phyloP scores from a whole-genome alignment of 805 yeast species.

The Kluyveromyces nonfermentans region DNA sequence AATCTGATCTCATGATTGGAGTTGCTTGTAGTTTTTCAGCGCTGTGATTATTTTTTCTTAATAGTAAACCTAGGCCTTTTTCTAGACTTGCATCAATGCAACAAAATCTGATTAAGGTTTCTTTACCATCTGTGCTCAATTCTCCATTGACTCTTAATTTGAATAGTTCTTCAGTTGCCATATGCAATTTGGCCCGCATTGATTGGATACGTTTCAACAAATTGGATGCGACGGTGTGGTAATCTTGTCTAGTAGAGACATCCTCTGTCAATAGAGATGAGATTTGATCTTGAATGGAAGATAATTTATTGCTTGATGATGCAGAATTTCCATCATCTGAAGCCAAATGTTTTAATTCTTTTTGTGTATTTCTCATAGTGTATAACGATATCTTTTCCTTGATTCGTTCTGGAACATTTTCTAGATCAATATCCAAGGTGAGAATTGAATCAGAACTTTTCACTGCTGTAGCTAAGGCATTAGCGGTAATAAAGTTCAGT shows the following conservation, averaged over 20 bases:
- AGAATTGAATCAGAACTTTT: constrained; percentile 52
- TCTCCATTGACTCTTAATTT: constrained; percentile 45
- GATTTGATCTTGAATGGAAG: constrained; percentile 47
- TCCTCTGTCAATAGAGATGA: constrained; percentile 34
- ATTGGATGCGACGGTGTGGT: constrained; percentile 21
- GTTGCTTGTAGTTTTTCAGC: background rate
- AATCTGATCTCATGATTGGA: background rate
- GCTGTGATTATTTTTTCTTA: constrained; percentile 16
- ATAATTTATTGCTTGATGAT: constrained; percentile 33
- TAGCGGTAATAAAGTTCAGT: constrained; percentile 49
- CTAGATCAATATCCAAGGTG: constrained; percentile 57
- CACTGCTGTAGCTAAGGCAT: constrained; percentile 59
- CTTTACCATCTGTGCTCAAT: constrained; percentile 66
- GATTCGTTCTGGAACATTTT: constrained; percentile 44
- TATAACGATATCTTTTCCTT: constrained; percentile 64
- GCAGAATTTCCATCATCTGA: background rate
- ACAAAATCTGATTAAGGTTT: constrained; percentile 60
- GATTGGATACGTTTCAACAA: constrained; percentile 32
- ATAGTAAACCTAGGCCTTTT: constrained; percentile 35
- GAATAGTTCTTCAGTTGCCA: constrained; percentile 48
- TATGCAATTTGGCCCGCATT: constrained; percentile 35
- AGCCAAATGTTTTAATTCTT: constrained; percentile 30
- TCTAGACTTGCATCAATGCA: constrained; percentile 64
- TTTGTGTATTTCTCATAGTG: constrained; percentile 74
- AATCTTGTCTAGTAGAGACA: constrained; percentile 17